A percentile compares a stretch with the other conserved stretches of the same genome.
phyloP scores from a whole-genome alignment of 495 filamentous ascomycete genomes.

The Tuber umbilicatum region DNA sequence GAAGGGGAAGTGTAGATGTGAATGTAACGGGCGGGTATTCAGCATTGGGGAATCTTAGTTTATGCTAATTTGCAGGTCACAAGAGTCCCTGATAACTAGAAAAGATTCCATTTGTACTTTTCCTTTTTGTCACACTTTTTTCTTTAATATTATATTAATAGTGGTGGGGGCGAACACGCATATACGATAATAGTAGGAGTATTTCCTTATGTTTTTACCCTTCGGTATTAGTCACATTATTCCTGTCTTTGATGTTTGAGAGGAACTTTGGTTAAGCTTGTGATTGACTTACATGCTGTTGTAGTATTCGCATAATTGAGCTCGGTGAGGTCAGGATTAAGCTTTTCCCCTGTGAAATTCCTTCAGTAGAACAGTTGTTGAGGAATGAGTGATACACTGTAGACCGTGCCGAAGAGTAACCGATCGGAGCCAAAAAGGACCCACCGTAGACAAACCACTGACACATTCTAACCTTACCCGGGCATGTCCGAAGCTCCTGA shows the following conservation, averaged over 20 bases:
- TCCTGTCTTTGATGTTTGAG: background rate
- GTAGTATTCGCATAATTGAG: background rate
- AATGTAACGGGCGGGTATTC: constrained; percentile 3
- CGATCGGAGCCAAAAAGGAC: background rate
- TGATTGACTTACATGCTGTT: background rate
- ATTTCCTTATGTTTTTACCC: background rate
- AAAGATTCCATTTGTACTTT: background rate
- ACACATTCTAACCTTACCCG: background rate
- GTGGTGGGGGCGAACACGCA: background rate
- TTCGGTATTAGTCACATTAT: background rate
- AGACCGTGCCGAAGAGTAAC: background rate
- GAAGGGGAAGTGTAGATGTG: background rate
- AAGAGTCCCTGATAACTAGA: background rate
- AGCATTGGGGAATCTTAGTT: background rate
- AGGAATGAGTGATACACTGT: background rate
- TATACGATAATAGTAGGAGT: background rate
- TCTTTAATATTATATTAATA: background rate
- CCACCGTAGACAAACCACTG: background rate
- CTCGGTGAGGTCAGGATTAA: background rate
- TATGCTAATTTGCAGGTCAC: background rate
- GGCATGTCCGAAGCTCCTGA: background rate
- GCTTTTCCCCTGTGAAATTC: background rate
- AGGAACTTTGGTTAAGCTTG: background rate
- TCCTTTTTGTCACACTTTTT: background rate
- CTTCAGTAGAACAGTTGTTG: background rate